Percentiles rank a stretch among this genome's conserved stretches.
These are phyloP conservation scores for Stephania japonica DNA, from an alignment of 164 flowering plant species.

Conservation along the genomic window DNA sequence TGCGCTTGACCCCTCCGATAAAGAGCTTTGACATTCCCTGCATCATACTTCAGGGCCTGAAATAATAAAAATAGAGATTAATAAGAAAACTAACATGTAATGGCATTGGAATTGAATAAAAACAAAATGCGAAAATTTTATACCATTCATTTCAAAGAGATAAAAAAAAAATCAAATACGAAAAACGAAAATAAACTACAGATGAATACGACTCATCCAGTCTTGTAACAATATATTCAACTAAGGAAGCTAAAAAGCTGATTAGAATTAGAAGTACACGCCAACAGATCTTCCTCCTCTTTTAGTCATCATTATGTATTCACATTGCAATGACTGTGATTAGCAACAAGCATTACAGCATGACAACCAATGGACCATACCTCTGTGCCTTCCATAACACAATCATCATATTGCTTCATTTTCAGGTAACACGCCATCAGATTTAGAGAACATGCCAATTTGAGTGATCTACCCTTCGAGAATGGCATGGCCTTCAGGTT, in stretches of 20 bases:
- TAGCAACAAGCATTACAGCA: background rate
- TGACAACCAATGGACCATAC: slow-evolving; percentile 28
- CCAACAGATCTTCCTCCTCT: too few relatives aligned
- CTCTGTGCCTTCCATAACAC: slow-evolving; percentile 89
- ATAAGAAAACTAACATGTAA: background rate
- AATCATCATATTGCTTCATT: slow-evolving; percentile 71
- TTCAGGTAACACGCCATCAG: slow-evolving; percentile 95
- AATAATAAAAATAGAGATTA: slow-evolving; percentile 5
- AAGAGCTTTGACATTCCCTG: slow-evolving; percentile 82
- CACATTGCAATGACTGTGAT: background rate
- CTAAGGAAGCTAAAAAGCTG: background rate
- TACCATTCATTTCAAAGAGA: background rate
- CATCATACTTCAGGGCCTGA: slow-evolving; percentile 77
- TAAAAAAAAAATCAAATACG: background rate
- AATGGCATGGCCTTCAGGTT: slow-evolving; percentile 53
- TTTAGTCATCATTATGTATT: too few relatives aligned
- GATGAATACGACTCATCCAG: background rate
- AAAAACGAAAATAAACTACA: background rate
- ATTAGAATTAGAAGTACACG: background rate
- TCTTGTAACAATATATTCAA: background rate
- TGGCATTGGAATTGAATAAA: background rate
- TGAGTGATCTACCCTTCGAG: slow-evolving; percentile 47
- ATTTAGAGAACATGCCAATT: slow-evolving; percentile 82
- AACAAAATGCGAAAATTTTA: too few relatives aligned
- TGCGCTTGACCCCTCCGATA: slow-evolving; percentile 97